These are phyloP conservation scores for Astrothelium macrocarpum DNA, from an alignment of 495 filamentous ascomycete genomes.

Conservation along the genomic window DNA sequence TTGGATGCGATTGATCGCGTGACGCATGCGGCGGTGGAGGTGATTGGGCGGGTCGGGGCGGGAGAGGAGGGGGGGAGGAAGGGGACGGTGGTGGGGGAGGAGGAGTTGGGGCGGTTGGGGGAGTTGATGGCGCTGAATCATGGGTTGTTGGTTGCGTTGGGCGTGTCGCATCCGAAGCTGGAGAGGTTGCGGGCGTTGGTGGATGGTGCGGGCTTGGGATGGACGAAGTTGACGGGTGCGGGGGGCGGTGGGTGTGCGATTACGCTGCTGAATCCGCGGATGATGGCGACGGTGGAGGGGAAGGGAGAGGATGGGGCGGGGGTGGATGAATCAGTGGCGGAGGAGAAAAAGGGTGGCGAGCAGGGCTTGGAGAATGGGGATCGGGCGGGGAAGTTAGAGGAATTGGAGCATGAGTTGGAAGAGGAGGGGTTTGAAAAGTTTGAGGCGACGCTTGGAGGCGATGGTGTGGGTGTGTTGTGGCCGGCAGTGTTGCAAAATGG, in stretches of 20 bases:
- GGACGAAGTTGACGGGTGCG: slow-evolving; percentile 94
- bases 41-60: slow-evolving; percentile 50
- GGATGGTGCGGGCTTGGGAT: slow-evolving; percentile 80
- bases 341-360: not conserved
- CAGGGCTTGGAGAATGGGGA: not conserved
- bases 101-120: slow-evolving; percentile 59
- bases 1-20: slow-evolving; percentile 77
- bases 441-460: slow-evolving; percentile 77
- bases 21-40: slow-evolving; percentile 58
- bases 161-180: slow-evolving; percentile 86
- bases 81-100: slow-evolving; percentile 44
- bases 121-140: slow-evolving; percentile 89
- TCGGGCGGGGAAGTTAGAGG: not conserved
- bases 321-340: not conserved
- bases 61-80: slow-evolving; percentile 37
- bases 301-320: not conserved
- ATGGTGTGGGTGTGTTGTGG: slow-evolving; percentile 87
- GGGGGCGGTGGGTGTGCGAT: slow-evolving; percentile 94
- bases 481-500: slow-evolving; percentile 75
- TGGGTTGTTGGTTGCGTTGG: slow-evolving; percentile 74
- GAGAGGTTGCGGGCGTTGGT: slow-evolving; percentile 89
- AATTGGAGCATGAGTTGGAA: slow-evolving; percentile 56
- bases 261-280: slow-evolving; percentile 65
- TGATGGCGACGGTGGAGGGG: not conserved
- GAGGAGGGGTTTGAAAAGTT: slow-evolving; percentile 73